Conservation (phyloP, 2,329 filamentous ascomycete species). For the Rasamsonia emersonii region DNA sequence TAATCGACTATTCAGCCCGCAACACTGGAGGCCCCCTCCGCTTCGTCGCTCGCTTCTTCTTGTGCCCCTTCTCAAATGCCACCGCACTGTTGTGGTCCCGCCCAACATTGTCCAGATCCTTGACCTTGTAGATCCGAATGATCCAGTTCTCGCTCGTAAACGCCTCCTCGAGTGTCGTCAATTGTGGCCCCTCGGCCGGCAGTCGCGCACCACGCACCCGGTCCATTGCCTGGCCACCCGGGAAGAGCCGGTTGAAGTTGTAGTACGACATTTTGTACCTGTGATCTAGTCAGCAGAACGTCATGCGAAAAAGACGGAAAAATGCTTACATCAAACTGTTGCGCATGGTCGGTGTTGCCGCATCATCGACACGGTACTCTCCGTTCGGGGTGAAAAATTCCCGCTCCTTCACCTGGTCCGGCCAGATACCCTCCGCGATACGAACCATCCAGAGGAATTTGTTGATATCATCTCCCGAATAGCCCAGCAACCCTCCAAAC, state of each 20-base stretch:
- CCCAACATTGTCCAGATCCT: constrained; percentile 93
- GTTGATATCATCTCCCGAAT: constrained; percentile 98
- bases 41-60: constrained; percentile 42
- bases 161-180: constrained; percentile 88
- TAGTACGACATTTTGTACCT: constrained; percentile 99
- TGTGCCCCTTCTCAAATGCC: constrained; percentile 44
- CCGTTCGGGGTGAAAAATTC: constrained; percentile 90
- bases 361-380: constrained; percentile 90
- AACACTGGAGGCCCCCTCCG: constrained; percentile 36
- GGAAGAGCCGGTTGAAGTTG: constrained; percentile 91
- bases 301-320: background rate
- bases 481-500: constrained; percentile 90
- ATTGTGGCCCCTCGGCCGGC: constrained; percentile 74
- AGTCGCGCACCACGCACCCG: constrained; percentile 74
- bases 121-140: constrained; percentile 99
- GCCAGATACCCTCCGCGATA: constrained; percentile 98
- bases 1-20: constrained; percentile 35
- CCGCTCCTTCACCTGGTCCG: constrained; percentile 96
- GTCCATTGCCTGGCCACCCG: constrained; percentile 79
- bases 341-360: constrained; percentile 93
- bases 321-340: constrained; percentile 89
- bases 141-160: constrained; percentile 99
- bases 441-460: constrained; percentile 99
- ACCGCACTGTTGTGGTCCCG: constrained; percentile 67
- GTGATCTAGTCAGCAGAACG: constrained; percentile 15